Base-by-base conservation (phyloP, 192 early-diverging fungal species). In the Mortierella antarctica region DNA sequence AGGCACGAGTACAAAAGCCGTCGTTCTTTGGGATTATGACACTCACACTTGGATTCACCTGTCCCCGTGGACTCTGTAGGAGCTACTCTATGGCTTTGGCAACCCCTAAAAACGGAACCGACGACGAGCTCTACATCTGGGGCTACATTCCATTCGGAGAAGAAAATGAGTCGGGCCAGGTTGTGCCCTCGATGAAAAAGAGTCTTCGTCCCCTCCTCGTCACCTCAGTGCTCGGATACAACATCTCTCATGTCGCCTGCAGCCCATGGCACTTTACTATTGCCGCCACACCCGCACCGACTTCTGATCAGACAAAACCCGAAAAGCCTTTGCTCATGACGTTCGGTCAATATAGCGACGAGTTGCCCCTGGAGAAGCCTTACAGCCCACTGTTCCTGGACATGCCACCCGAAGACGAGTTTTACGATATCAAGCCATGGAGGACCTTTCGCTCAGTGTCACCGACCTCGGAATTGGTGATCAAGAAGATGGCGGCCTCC, bases 91-190 rank as follows among this genome's bases (percentile, higher is more conserved):
- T 80, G 59, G 77, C 57, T 1, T 48, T 80, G 2, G 77, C 49
- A 2, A 72, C 58, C 46, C 77, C 77, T 42, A 80, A 80, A 46
- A 40, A 64, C 9, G 70, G 77, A 5, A 39, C 67, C 40, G 77
- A 80, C 41, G 77, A 80, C 47, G 77, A 80, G 23, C 54, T 80
- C 10, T 80, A 80, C 53, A 71, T 80, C 59, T 80, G 77, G 77
- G 77, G 77, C 15, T 80, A 80, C 18, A 62, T 80, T 31, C 77
- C 77, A 10, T 71, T 80, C 55, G 77, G 77, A 23, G 77, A 80
- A 14, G 70, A 71, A 44, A 60, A 63, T 44, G 70, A 72, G 46
- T 18, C 71, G 11, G 70, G 77, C 18, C 31, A 72, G 17, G 55
- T 72, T 0, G 42, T 53, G 4, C 77, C 77, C 1, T 48, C 72